phyloP scores from a whole-genome alignment of 768 basidiomycete genomes.

The Tremella fuciformis region DNA sequence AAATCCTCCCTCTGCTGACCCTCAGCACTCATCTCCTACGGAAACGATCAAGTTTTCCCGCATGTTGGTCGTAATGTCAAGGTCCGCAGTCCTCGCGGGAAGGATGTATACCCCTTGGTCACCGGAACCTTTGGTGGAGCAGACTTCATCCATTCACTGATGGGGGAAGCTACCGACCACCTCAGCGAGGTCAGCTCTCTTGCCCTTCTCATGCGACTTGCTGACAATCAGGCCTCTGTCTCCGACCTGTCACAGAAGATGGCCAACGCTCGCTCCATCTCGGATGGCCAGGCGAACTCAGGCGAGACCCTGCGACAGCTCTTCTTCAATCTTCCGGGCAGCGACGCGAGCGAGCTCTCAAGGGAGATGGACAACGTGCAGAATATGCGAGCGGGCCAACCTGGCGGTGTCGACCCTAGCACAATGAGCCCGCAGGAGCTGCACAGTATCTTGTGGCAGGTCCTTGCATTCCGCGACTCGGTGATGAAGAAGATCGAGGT shows the following conservation, averaged over 20 bases:
- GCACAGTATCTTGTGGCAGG: slow-evolving; percentile 77
- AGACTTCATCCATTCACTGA: slow-evolving; percentile 49
- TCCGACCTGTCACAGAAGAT: slow-evolving; percentile 79
- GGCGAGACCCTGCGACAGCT: slow-evolving; percentile 35
- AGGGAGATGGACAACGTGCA: slow-evolving; percentile 73
- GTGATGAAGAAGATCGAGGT: slow-evolving; percentile 70
- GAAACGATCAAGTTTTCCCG: slow-evolving; percentile 71
- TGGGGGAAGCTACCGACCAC: slow-evolving; percentile 59
- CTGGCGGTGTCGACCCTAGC: slow-evolving; percentile 68
- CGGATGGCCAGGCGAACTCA: slow-evolving; percentile 42
- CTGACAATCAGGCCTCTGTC: slow-evolving; percentile 63
- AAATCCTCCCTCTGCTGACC: not conserved
- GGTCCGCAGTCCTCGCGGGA: slow-evolving; percentile 70
- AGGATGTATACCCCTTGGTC: slow-evolving; percentile 73
- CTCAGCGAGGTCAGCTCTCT: slow-evolving; percentile 50
- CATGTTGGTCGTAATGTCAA: slow-evolving; percentile 80
- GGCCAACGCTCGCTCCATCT: slow-evolving; percentile 64
- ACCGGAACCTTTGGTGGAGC: slow-evolving; percentile 61
- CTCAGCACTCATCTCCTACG: slow-evolving; percentile 64
- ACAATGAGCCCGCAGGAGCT: slow-evolving; percentile 87
- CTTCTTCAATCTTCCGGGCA: slow-evolving; percentile 44
- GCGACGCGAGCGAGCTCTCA: slow-evolving; percentile 58
- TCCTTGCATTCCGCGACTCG: slow-evolving; percentile 78
- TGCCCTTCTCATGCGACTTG: not conserved
- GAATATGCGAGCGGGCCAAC: slow-evolving; percentile 57